These are phyloP conservation scores for Thielaviopsis euricoi DNA, from an alignment of 2,329 filamentous ascomycete genomes.

Conservation along the genomic window DNA sequence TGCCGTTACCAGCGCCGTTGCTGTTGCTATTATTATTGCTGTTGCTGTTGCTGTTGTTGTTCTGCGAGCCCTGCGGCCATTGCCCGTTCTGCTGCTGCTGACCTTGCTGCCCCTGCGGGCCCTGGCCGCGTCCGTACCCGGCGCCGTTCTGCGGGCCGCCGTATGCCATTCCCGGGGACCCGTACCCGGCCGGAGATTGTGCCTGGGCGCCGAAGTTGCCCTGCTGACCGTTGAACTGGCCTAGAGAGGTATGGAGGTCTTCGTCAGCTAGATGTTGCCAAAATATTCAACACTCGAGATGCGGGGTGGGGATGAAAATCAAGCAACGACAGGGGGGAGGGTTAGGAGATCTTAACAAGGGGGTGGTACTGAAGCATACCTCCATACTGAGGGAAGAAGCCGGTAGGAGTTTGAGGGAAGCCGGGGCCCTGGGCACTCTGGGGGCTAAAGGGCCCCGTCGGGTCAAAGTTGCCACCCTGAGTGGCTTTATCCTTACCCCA, in stretches of 20 bases:
- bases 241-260: conserved; percentile 17
- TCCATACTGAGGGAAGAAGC: conserved; percentile 88
- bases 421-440: conserved; percentile 57
- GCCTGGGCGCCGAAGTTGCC: conserved; percentile 43
- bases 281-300: conserved; percentile 8
- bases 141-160: conserved; percentile 59
- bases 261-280: conserved; percentile 15
- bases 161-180: conserved; percentile 54
- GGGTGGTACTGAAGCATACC: conserved; percentile 33
- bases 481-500: conserved; percentile 99
- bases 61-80: conserved; percentile 35
- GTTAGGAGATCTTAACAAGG: background rate
- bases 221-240: conserved; percentile 47
- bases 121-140: conserved; percentile 66
- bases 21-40: conserved; percentile 31
- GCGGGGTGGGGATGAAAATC: conserved; percentile 19
- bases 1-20: conserved; percentile 20
- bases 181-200: conserved; percentile 45
- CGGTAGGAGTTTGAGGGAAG: conserved; percentile 62
- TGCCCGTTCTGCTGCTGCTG: conserved; percentile 40
- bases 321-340: background rate
- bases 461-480: conserved; percentile 61
- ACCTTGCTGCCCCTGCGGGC: conserved; percentile 23
- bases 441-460: conserved; percentile 51
- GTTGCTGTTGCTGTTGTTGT: background rate